Conservation (phyloP, 768 basidiomycete species). For the Pholiota conissans region DNA sequence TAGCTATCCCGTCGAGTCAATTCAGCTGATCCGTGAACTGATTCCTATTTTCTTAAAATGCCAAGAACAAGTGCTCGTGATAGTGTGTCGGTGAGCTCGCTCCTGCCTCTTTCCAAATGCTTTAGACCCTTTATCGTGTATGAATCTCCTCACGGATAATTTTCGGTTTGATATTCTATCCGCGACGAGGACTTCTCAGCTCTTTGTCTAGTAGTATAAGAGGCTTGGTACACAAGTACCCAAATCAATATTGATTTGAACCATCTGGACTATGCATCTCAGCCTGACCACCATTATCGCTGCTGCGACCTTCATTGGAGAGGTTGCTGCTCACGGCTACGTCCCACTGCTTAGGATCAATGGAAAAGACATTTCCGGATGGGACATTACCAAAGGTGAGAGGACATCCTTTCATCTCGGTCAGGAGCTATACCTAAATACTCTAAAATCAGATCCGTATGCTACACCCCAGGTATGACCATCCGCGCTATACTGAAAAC, state of each 20-base stretch:
- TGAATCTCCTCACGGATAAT: background rate
- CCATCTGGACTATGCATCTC: background rate
- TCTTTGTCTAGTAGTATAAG: too few species aligned
- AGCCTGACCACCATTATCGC: background rate
- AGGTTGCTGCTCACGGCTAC: slow-evolving; percentile 34
- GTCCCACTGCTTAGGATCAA: slow-evolving; percentile 34
- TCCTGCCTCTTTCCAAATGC: too few species aligned
- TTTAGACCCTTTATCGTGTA: too few species aligned
- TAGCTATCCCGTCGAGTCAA: too few species aligned
- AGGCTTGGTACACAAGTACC: background rate
- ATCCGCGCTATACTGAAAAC: background rate
- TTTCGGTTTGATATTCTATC: background rate
- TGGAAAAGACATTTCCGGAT: slow-evolving; percentile 31
- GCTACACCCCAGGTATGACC: slow-evolving; percentile 30
- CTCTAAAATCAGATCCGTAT: slow-evolving; percentile 28
- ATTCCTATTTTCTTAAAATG: background rate
- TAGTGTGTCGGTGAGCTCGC: too few species aligned
- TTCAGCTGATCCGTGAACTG: background rate
- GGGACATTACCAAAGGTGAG: slow-evolving; percentile 32
- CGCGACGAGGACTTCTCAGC: background rate
- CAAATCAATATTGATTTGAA: background rate
- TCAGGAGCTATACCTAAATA: background rate
- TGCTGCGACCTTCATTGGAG: background rate
- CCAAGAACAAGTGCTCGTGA: background rate
- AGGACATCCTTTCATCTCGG: background rate